These are phyloP conservation scores for Cryptococcus sp. DNA, from an alignment of 1,284 basidiomycete species.

Conservation along the genomic window DNA sequence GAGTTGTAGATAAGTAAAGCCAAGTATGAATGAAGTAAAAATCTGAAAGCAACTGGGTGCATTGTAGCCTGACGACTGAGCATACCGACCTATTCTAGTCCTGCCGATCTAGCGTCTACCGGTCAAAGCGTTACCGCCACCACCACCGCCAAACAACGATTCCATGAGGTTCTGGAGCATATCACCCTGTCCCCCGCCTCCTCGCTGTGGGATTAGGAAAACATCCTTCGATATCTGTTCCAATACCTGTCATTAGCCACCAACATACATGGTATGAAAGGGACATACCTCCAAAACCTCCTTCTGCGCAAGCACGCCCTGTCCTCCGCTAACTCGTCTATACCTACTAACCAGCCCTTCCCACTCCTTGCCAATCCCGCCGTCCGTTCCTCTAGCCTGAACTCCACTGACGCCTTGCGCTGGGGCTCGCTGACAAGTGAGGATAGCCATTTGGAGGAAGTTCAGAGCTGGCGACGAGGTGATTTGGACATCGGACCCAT, in stretches of 20 bases:
- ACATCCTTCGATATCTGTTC: slow-evolving; percentile 59
- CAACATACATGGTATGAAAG: not conserved
- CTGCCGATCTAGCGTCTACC: no score
- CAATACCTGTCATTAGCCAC: slow-evolving; percentile 51
- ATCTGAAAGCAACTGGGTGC: not conserved
- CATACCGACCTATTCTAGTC: no score
- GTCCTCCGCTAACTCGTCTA: slow-evolving; percentile 51
- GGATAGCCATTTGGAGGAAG: slow-evolving; percentile 78
- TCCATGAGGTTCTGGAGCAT: slow-evolving; percentile 79
- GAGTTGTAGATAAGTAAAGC: not conserved
- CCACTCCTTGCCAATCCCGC: slow-evolving; percentile 61
- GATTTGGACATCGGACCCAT: slow-evolving; percentile 59
- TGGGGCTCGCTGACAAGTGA: slow-evolving; percentile 72
- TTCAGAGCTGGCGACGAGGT: slow-evolving; percentile 72
- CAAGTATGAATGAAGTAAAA: no score
- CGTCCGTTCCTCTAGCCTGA: slow-evolving; percentile 56
- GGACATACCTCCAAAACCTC: slow-evolving; percentile 69
- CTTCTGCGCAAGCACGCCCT: slow-evolving; percentile 58
- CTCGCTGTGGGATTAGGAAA: slow-evolving; percentile 70
- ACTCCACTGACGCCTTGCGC: slow-evolving; percentile 52
- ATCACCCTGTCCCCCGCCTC: slow-evolving; percentile 58
- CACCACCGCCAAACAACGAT: slow-evolving; percentile 68
- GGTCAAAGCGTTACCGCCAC: not conserved
- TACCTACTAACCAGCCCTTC: slow-evolving; percentile 75
- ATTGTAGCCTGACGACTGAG: no score